These are phyloP conservation scores for Discostella stelligeroides DNA, from an alignment of 108 stramenopile species.

Conservation along the genomic window DNA sequence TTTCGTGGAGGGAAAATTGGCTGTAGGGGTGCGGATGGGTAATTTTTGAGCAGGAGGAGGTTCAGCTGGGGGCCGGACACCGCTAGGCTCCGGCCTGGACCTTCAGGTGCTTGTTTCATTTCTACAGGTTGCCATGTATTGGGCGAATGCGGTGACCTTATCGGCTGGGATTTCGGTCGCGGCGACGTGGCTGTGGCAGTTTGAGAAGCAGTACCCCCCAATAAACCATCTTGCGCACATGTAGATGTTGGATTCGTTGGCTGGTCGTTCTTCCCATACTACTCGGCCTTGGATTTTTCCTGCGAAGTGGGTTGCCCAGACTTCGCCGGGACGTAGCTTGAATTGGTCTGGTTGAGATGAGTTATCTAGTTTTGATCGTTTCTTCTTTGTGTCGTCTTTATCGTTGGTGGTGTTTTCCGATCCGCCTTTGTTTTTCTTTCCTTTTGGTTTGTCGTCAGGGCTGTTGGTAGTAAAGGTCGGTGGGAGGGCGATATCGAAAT, in stretches of 20 bases:
- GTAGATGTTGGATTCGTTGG: too few relatives aligned
- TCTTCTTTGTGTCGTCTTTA: not conserved
- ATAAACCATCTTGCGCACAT: conserved; percentile 5
- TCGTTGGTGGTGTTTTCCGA: too few relatives aligned
- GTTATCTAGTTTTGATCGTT: not conserved
- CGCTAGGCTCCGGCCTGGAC: too few relatives aligned
- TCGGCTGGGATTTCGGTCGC: not conserved
- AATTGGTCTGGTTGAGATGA: not conserved
- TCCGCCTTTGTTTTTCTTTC: not conserved
- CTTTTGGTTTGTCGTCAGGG: not conserved
- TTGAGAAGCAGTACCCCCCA: conserved; percentile 10
- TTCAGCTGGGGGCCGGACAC: too few relatives aligned
- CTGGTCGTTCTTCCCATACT: not conserved
- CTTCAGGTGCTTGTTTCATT: not conserved
- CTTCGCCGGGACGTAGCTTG: not conserved
- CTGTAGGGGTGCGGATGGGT: too few relatives aligned
- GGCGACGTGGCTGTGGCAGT: conserved; percentile 14
- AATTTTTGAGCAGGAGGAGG: too few relatives aligned
- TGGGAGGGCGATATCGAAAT: not conserved
- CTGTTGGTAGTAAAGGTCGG: not conserved
- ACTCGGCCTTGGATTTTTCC: not conserved
- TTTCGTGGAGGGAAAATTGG: too few relatives aligned
- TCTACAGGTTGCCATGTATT: not conserved
- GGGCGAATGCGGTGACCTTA: not conserved
- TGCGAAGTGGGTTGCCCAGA: not conserved